Conservation (phyloP, 169 alveolate genomes). For the Eimeria zaria region DNA sequence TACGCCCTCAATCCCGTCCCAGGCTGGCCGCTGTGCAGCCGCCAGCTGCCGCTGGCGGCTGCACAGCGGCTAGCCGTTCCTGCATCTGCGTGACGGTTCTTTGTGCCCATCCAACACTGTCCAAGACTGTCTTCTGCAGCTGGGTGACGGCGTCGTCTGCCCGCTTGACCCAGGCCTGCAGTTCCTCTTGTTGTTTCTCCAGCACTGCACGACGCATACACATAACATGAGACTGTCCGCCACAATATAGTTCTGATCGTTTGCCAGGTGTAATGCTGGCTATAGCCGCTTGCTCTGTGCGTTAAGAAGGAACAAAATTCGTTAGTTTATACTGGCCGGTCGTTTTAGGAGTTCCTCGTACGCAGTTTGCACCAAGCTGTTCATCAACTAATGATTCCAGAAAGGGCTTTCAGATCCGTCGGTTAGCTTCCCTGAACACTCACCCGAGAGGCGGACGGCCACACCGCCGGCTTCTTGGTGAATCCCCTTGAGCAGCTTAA, state of each 20-base stretch:
- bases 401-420: background rate
- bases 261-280: too few species aligned
- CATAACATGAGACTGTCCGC: background rate
- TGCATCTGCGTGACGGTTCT: constrained; percentile 73
- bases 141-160: constrained; percentile 76
- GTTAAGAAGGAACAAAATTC: too few species aligned
- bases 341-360: background rate
- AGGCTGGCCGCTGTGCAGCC: background rate
- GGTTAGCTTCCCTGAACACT: background rate
- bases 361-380: background rate
- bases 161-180: constrained; percentile 56
- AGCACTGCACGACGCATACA: constrained; percentile 32
- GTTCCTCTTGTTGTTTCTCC: constrained; percentile 82
- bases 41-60: background rate
- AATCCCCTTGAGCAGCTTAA: constrained; percentile 71
- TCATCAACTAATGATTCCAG: too few species aligned
- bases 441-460: constrained; percentile 80
- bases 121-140: constrained; percentile 78
- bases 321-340: too few species aligned
- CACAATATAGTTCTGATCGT: too few species aligned
- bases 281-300: too few species aligned
- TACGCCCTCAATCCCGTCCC: background rate
- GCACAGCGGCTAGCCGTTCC: constrained; percentile 77
- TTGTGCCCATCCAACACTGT: constrained; percentile 78
- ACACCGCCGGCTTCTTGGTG: constrained; percentile 86